phyloP scores from a whole-genome alignment of 2,329 filamentous ascomycete genomes.

The Scedosporium dehoogii region DNA sequence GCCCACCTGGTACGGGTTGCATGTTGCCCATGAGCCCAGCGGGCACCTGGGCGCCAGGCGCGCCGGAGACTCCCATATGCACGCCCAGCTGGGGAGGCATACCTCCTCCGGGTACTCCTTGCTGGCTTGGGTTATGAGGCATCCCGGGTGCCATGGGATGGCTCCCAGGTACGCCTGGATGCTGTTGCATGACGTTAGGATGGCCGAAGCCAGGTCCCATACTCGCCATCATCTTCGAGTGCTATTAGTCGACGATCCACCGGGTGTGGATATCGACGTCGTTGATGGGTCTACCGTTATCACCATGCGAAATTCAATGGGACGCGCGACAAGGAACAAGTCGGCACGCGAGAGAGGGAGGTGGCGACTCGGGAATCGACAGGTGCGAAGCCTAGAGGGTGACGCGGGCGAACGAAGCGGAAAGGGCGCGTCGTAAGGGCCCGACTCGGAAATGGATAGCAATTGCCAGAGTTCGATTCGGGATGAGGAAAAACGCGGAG shows the following conservation, averaged over 20 bases:
- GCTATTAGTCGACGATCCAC: constrained; percentile 42
- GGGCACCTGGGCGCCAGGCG: constrained; percentile 61
- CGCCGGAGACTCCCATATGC: constrained; percentile 60
- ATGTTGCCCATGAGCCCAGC: constrained; percentile 69
- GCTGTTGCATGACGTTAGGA: constrained; percentile 59
- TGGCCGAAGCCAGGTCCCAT: constrained; percentile 57
- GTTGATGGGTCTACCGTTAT: constrained; percentile 9
- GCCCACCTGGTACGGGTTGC: constrained; percentile 54
- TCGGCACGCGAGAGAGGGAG: constrained; percentile 1
- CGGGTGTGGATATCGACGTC: constrained; percentile 47
- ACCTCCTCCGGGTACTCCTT: constrained; percentile 41
- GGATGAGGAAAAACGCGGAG: neutral
- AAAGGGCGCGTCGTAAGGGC: neutral
- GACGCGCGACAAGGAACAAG: constrained; percentile 1
- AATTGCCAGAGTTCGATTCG: neutral
- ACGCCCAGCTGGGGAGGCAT: constrained; percentile 57
- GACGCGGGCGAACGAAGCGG: constrained; percentile 6
- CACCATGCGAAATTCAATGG: constrained; percentile 3
- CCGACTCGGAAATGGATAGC: neutral
- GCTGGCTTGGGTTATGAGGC: constrained; percentile 60
- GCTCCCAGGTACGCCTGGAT: constrained; percentile 53
- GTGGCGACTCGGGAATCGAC: constrained; percentile 11
- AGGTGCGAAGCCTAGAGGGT: constrained; percentile 4
- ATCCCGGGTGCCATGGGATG: constrained; percentile 55
- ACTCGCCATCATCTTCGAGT: constrained; percentile 57